Conservation (phyloP, 257 asterid genomes). For the Ballota nigra region DNA sequence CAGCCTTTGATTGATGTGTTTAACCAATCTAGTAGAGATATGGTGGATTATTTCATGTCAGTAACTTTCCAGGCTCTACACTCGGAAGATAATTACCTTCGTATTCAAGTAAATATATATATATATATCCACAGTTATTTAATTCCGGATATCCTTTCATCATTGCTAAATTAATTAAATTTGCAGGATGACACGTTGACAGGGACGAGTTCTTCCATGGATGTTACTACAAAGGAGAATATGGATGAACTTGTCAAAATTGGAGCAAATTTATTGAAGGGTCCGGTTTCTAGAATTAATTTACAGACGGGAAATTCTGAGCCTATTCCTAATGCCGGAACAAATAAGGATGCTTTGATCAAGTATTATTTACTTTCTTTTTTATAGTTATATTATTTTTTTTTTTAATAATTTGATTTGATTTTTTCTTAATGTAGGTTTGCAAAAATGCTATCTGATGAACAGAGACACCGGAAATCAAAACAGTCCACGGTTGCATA, state of each 20-base stretch:
- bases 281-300: slow-evolving; percentile 33
- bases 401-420: neutral
- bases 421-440: slow-evolving; percentile 32
- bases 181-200: slow-evolving; percentile 35
- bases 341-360: slow-evolving; percentile 54
- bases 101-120: slow-evolving; percentile 37
- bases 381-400: neutral
- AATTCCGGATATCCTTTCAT: no score
- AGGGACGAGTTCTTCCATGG: slow-evolving; percentile 39
- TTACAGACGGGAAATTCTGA: slow-evolving; percentile 43
- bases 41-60: slow-evolving; percentile 43
- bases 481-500: slow-evolving; percentile 13
- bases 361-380: slow-evolving; percentile 21
- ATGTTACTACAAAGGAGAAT: slow-evolving; percentile 41
- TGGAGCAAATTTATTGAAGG: slow-evolving; percentile 42
- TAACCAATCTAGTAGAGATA: slow-evolving; percentile 38
- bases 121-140: no score
- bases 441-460: slow-evolving; percentile 49
- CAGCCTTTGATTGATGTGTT: slow-evolving; percentile 45
- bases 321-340: slow-evolving; percentile 50
- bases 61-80: slow-evolving; percentile 38
- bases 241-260: slow-evolving; percentile 37
- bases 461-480: slow-evolving; percentile 39
- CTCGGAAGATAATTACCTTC: slow-evolving; percentile 46
- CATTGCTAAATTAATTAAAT: no score